Evolutionary conservation across 306 rosid genomes (phyloP), one percentile per base, ranked within the genome.

Genomic region (Erythrophleum fordii): DNA sequence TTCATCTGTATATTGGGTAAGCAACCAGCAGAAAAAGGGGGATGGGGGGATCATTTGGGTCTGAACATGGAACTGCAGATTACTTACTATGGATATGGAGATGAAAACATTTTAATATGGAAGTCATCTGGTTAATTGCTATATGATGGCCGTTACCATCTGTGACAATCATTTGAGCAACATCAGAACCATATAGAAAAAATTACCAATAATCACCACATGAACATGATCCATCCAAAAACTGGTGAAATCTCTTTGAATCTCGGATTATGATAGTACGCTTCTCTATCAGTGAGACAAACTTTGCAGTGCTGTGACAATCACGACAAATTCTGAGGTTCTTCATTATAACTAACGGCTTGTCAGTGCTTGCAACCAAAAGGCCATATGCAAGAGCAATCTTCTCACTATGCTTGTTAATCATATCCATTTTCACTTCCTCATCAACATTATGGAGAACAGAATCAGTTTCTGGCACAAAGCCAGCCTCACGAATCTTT

Each of bases 321-420:
- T 91, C 97, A 7, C 87, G 84, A 56, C 97, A 93, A 45, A 90
- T 90, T 82, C 95, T 86, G 39, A 91, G 90, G 83, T 91, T 93
- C 85, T 90, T 91, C 64, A 84, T 84, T 76, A 91, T 89, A 46
- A 90, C 81, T 17, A 87, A 23, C 0, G 92, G 93, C 80, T 49
- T 60, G 61, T 84, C 82, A 72, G 75, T 59, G 28, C 53, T 61
- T 45, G 80, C 72, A 75, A 89, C 92, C 89, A 87, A 78, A 83
- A 93, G 90, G 72, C 92, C 98, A 66, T 87, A 93, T 29, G 97
- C 97, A 72, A 91, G 87, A 51, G 98, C 97, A 82, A 91, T 83
- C 88, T 93, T 93, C 84, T 91, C 94, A 81, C 94, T 90, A 52
- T 93, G 97, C 81, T 88, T 86, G 78, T 81, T 86, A 71, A 93